Evolutionary conservation across 2,329 filamentous ascomycete genomes (phyloP), one percentile per base, ranked within the genome.

Genomic region (Alternaria triticina): DNA sequence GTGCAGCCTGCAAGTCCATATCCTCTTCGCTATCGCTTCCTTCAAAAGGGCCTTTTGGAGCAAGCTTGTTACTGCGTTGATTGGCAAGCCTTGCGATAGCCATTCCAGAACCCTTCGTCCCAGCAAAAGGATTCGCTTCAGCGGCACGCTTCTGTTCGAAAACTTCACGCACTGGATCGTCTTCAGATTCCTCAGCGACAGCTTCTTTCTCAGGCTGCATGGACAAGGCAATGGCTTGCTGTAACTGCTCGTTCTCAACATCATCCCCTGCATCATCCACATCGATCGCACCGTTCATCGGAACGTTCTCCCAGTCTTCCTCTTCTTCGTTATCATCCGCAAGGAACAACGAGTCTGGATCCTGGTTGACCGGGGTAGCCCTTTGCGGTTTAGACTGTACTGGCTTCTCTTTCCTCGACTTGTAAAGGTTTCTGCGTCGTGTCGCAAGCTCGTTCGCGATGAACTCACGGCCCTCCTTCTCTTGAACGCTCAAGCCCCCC

Each of bases 181-280:
- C 74, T 30, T 80, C 78, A 5, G 70, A 75, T 9, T 71, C 70
- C 15, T 76, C 68, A 62, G 88, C 86, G 62, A 87, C 85, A 11
- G 87, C 83, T 6, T 84, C 77, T 3, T 84, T 82, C n/a, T 84
- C 90, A 5, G 84, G 72, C 56, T 83, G 87, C 40, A 98, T 81
- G 6, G 95, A 98, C 79, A 98, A 85, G 2, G 91, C 91, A 73
- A 98, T 97, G 12, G 95, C 94, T 65, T 86, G 87, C 62, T 89
- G 89, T 6, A 98, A 83, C 55, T 97, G 93, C 66, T 92, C 89
- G 17, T 94, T 91, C 43, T 92, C 89, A 15, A 86, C 84, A 13
- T 83, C 84, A 52, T 76, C 67, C 57, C 69, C 70, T 44, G 68
- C 59, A 17, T 82, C 87, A 64, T 91, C 91, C 1, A 93, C 79